Conservation (phyloP, 1,284 basidiomycete species). For the Ceratobasidium papillatum region DNA sequence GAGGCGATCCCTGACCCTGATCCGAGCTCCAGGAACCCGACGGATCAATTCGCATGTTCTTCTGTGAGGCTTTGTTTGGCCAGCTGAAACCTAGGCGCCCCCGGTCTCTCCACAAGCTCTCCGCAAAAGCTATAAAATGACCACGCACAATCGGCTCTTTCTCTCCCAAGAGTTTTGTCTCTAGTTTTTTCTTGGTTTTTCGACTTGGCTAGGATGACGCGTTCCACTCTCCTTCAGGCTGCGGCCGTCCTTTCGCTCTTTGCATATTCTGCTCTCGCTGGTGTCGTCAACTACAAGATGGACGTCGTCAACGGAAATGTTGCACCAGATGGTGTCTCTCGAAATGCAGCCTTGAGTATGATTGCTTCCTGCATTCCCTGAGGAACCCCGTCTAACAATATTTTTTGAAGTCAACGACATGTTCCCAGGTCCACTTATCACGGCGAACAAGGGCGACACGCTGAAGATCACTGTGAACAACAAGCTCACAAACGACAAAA, state of each 20-base stretch:
- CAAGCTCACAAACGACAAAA: conserved; percentile 45
- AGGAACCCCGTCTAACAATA: conserved; percentile 33
- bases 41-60: neutral
- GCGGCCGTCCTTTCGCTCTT: conserved; percentile 36
- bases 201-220: conserved; percentile 3
- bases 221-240: conserved; percentile 29
- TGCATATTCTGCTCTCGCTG: conserved; percentile 28
- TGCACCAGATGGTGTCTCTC: conserved; percentile 50
- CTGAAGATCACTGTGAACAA: conserved; percentile 46
- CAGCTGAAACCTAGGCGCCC: neutral
- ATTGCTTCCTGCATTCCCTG: neutral
- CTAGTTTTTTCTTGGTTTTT: conserved; percentile 3
- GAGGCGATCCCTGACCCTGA: neutral
- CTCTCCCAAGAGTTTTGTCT: neutral
- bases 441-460: conserved; percentile 45
- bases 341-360: conserved; percentile 48
- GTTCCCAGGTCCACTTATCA: conserved; percentile 46
- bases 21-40: neutral
- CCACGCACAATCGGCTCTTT: neutral
- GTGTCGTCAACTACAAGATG: conserved; percentile 26
- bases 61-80: neutral
- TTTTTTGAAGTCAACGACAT: conserved; percentile 44
- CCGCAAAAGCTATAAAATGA: conserved; percentile 12
- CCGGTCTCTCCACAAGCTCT: too few species aligned
- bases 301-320: conserved; percentile 38